Percentiles rank a stretch among this genome's conserved stretches.
These are phyloP conservation scores for Mycena metata DNA, from an alignment of 768 basidiomycete species.

Conservation along the genomic window DNA sequence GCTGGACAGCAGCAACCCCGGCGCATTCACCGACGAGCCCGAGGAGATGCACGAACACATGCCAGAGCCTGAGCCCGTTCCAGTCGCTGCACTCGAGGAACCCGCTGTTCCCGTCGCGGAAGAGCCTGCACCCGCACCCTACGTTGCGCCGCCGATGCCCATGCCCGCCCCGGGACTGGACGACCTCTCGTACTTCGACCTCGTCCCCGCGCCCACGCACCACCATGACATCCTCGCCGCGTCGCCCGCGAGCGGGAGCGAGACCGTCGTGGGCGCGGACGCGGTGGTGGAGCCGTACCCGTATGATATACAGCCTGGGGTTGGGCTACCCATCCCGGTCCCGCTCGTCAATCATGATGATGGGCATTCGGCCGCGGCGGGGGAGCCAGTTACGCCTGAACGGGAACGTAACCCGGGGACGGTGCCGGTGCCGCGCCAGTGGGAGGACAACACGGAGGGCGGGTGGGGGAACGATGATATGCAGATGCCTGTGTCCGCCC, in stretches of 20 bases:
- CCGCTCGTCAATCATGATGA: too few relatives aligned
- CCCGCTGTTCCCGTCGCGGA: slow-evolving; percentile 34
- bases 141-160: slow-evolving; percentile 14
- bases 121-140: slow-evolving; percentile 24
- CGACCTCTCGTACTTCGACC: slow-evolving; percentile 24
- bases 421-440: neutral
- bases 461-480: neutral
- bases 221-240: neutral
- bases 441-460: neutral
- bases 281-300: slow-evolving; percentile 22
- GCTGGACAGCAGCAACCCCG: slow-evolving; percentile 59
- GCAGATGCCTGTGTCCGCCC: slow-evolving; percentile 2
- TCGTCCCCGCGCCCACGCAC: slow-evolving; percentile 10
- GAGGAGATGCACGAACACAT: slow-evolving; percentile 53
- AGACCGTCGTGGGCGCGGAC: slow-evolving; percentile 21
- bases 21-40: slow-evolving; percentile 66
- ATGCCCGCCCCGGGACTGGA: slow-evolving; percentile 23
- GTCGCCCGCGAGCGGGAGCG: slow-evolving; percentile 22
- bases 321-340: too few relatives aligned
- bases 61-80: slow-evolving; percentile 1
- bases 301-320: slow-evolving; percentile 10
- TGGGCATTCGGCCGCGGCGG: too few relatives aligned
- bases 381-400: too few relatives aligned
- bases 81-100: slow-evolving; percentile 47
- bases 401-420: neutral